A percentile compares a stretch with the other conserved stretches of the same genome.
These are phyloP conservation scores for Chlamydomonas applanata DNA, from an alignment of 139 green algal genomes.

Conservation along the genomic window DNA sequence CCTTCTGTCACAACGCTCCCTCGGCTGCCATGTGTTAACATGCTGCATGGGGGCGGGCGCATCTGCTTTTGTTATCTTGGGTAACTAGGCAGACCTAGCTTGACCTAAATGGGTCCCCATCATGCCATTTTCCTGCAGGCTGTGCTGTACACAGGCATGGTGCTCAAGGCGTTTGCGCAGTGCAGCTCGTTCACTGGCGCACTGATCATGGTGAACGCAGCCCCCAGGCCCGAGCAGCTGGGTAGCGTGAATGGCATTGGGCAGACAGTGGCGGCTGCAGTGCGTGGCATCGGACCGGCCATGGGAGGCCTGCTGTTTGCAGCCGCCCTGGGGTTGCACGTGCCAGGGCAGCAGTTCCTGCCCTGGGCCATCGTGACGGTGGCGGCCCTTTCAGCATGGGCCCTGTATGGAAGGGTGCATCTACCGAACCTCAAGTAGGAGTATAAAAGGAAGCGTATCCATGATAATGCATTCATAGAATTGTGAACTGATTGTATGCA, in stretches of 20 bases:
- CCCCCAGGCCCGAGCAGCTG: conserved; percentile 35
- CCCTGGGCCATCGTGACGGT: conserved; percentile 26
- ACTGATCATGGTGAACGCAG: conserved; percentile 62
- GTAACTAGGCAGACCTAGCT: background rate
- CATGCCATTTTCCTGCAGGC: conserved; percentile 16
- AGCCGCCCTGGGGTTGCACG: conserved; percentile 24
- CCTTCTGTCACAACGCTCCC: no score
- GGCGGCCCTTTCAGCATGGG: no score
- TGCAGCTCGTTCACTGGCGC: conserved; percentile 53
- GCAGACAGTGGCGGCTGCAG: conserved; percentile 54
- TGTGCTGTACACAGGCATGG: conserved; percentile 36
- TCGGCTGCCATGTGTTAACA: no score
- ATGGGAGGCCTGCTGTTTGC: conserved; percentile 63
- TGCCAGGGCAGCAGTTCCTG: conserved; percentile 54
- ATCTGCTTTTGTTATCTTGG: no score
- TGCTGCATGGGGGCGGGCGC: no score
- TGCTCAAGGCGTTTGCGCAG: conserved; percentile 36
- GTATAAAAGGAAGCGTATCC: no score
- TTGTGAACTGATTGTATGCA: no score
- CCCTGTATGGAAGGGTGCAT: no score
- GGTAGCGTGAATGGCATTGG: conserved; percentile 69
- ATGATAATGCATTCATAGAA: no score
- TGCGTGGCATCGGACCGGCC: conserved; percentile 52
- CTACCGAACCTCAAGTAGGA: no score
- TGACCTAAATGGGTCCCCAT: no score